phyloP scores from a whole-genome alignment of 768 basidiomycete genomes.

The Kwoniella newhampshirensis region DNA sequence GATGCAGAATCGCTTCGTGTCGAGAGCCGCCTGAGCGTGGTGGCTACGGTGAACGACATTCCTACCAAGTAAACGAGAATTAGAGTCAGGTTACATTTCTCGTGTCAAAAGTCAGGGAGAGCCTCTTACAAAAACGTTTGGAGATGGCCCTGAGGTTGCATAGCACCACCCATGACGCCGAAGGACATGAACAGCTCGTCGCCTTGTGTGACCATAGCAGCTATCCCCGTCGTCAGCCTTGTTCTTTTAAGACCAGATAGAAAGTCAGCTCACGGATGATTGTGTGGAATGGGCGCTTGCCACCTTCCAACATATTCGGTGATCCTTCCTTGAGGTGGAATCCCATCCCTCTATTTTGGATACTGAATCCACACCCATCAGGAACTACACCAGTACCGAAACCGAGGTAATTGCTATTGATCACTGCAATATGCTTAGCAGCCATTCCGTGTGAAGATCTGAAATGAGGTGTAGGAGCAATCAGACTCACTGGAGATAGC shows the following conservation, averaged over 20 bases:
- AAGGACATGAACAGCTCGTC: conserved; percentile 32
- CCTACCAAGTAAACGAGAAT: neutral
- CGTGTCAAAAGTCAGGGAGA: neutral
- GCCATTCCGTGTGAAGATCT: neutral
- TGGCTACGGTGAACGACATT: conserved; percentile 33
- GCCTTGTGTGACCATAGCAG: conserved; percentile 33
- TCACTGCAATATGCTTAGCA: conserved; percentile 4
- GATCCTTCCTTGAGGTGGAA: conserved; percentile 75
- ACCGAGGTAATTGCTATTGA: conserved; percentile 80
- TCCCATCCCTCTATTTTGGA: conserved; percentile 83
- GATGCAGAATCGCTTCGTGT: conserved; percentile 37
- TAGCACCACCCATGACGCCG: conserved; percentile 37
- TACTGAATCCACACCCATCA: conserved; percentile 84
- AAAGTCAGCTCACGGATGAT: conserved; percentile 23
- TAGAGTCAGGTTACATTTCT: neutral
- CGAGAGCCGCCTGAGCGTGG: conserved; percentile 33
- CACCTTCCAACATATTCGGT: conserved; percentile 75
- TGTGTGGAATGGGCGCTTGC: conserved; percentile 23
- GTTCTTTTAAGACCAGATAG: neutral
- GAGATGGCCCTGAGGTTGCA: conserved; percentile 39
- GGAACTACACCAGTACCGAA: conserved; percentile 87
- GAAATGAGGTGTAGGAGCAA: neutral
- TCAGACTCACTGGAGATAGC: conserved; percentile 29
- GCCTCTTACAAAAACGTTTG: conserved; percentile 29
- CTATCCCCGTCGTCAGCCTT: conserved; percentile 1